Conservation (phyloP, 345 rosid species). For the Geranium rotundifolium region DNA sequence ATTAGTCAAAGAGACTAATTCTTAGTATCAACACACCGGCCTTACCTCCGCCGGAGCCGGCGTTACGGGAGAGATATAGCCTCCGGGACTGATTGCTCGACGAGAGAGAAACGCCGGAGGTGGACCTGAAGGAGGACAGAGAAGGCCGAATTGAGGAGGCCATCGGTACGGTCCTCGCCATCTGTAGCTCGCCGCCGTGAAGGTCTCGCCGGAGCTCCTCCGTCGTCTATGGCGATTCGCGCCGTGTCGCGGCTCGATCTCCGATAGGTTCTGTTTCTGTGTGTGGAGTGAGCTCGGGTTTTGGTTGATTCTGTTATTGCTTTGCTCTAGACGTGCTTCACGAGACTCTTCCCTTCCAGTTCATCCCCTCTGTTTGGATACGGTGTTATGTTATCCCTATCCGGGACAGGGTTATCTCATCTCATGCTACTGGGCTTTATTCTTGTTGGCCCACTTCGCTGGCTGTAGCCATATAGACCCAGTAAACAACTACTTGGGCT, state of each 20-base stretch:
- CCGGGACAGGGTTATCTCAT: neutral
- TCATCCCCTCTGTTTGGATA: neutral
- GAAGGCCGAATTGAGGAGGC: slow-evolving; percentile 78
- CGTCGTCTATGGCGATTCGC: neutral
- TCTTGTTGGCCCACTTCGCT: too few relatives aligned
- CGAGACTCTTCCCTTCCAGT: neutral
- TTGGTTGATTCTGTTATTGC: neutral
- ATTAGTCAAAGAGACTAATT: too few relatives aligned
- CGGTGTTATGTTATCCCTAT: neutral
- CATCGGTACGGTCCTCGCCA: slow-evolving; percentile 67
- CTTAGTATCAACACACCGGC: too few relatives aligned
- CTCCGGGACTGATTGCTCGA: slow-evolving; percentile 29
- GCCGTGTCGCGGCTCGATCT: neutral
- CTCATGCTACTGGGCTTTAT: neutral
- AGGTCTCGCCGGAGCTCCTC: neutral
- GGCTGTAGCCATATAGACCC: too few relatives aligned
- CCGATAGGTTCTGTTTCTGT: neutral
- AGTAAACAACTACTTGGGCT: too few relatives aligned
- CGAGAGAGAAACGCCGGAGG: slow-evolving; percentile 17
- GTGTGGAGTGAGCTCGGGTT: neutral
- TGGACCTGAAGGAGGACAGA: slow-evolving; percentile 28
- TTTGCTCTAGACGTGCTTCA: neutral
- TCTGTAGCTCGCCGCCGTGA: slow-evolving; percentile 6
- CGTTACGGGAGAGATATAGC: slow-evolving; percentile 31
- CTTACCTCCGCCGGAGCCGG: slow-evolving; percentile 28